Conservation (phyloP, 2,329 filamentous ascomycete genomes). For the Fusarium torreyae region DNA sequence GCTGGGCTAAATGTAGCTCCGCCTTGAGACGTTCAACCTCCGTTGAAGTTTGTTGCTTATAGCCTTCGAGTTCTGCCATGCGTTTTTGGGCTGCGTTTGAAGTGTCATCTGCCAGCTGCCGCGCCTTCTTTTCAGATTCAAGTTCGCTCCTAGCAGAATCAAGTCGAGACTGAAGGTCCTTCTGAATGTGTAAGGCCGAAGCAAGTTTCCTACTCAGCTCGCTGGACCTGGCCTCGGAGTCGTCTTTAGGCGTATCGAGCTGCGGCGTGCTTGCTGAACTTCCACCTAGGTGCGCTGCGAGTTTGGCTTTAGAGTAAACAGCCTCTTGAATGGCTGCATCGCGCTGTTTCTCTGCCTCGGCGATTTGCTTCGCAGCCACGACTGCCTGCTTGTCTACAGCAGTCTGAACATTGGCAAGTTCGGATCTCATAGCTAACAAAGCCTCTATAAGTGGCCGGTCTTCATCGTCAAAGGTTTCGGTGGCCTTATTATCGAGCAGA, state of each 20-base stretch:
- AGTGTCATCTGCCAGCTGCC: slow-evolving; percentile 90
- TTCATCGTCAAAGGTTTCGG: slow-evolving; percentile 89
- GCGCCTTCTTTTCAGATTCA: slow-evolving; percentile 83
- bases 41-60: slow-evolving; percentile 84
- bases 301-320: slow-evolving; percentile 92
- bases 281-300: slow-evolving; percentile 81
- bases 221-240: slow-evolving; percentile 68
- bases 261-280: slow-evolving; percentile 75
- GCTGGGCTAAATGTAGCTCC: slow-evolving; percentile 86
- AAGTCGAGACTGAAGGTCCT: slow-evolving; percentile 83
- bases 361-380: slow-evolving; percentile 88
- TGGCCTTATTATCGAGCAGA: slow-evolving; percentile 80
- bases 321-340: slow-evolving; percentile 96
- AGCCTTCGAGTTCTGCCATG: slow-evolving; percentile 85
- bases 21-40: slow-evolving; percentile 89
- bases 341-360: slow-evolving; percentile 93
- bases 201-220: slow-evolving; percentile 89
- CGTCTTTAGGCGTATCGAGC: slow-evolving; percentile 71
- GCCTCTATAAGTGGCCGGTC: slow-evolving; percentile 94
- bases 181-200: slow-evolving; percentile 82
- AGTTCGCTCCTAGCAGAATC: slow-evolving; percentile 79
- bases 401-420: slow-evolving; percentile 89
- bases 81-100: slow-evolving; percentile 85
- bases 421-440: slow-evolving; percentile 89
- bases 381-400: slow-evolving; percentile 92